These are phyloP conservation scores for Phytophthora quininea DNA, from an alignment of 352 stramenopile genomes.

Conservation along the genomic window DNA sequence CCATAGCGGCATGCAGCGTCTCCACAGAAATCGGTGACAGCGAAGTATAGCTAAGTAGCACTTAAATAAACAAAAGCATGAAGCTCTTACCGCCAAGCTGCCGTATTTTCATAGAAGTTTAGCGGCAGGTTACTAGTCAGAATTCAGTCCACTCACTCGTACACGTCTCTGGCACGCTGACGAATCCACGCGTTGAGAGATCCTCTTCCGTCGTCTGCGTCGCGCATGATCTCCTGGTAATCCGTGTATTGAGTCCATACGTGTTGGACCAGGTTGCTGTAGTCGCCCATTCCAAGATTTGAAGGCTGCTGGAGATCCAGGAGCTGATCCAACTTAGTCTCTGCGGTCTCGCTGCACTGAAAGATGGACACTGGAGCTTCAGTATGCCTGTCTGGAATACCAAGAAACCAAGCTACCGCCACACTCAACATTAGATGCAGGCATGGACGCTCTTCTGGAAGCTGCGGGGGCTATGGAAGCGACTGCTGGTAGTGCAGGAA, in stretches of 20 bases:
- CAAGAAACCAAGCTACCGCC: too few relatives aligned
- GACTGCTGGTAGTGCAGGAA: too few relatives aligned
- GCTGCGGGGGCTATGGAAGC: too few relatives aligned
- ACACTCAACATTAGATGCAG: too few relatives aligned
- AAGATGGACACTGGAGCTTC: too few relatives aligned
- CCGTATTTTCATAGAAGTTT: slow-evolving; percentile 1
- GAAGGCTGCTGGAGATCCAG: too few relatives aligned
- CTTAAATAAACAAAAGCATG: not conserved
- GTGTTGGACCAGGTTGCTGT: slow-evolving; percentile 1
- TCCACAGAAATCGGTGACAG: not conserved
- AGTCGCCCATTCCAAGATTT: too few relatives aligned
- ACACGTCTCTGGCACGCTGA: not conserved
- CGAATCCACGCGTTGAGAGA: not conserved
- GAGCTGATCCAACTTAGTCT: too few relatives aligned
- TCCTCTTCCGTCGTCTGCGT: not conserved
- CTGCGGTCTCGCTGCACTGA: too few relatives aligned
- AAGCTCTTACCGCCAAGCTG: not conserved
- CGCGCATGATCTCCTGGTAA: not conserved
- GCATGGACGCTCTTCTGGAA: too few relatives aligned
- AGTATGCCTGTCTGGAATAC: too few relatives aligned
- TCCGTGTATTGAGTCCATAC: not conserved
- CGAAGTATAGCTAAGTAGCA: slow-evolving; percentile 2
- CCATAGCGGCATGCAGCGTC: not conserved
- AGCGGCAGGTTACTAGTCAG: slow-evolving; percentile 6
- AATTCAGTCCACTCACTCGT: slow-evolving; percentile 6